Conservation (phyloP, 2,329 filamentous ascomycete genomes). For the Phoma sp. region DNA sequence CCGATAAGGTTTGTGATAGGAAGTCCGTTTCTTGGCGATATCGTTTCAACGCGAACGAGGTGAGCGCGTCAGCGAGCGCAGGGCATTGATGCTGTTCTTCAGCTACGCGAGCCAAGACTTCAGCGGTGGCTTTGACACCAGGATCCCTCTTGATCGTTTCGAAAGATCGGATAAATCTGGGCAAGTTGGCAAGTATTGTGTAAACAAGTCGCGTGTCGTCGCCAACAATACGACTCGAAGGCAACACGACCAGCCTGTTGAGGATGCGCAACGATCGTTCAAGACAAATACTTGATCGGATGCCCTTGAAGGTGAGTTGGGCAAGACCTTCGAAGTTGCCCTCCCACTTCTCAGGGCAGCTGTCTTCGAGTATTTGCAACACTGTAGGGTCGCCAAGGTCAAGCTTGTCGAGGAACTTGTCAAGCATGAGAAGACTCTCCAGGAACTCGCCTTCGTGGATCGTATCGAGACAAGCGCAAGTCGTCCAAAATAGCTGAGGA, state of each 20-base stretch:
- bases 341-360: slow-evolving; percentile 86
- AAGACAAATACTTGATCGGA: slow-evolving; percentile 84
- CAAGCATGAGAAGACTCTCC: slow-evolving; percentile 89
- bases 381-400: slow-evolving; percentile 76
- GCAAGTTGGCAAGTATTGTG: slow-evolving; percentile 88
- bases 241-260: slow-evolving; percentile 78
- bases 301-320: slow-evolving; percentile 84
- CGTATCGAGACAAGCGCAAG: slow-evolving; percentile 92
- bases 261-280: slow-evolving; percentile 78
- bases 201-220: slow-evolving; percentile 83
- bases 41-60: slow-evolving; percentile 70
- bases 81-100: slow-evolving; percentile 75
- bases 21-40: slow-evolving; percentile 78
- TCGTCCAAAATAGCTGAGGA: slow-evolving; percentile 97
- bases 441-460: slow-evolving; percentile 96
- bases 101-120: slow-evolving; percentile 73
- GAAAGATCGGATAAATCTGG: slow-evolving; percentile 80
- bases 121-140: slow-evolving; percentile 64
- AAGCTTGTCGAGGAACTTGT: slow-evolving; percentile 82
- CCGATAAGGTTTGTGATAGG: slow-evolving; percentile 72
- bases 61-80: slow-evolving; percentile 71
- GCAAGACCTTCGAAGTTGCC: slow-evolving; percentile 87
- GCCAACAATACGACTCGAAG: slow-evolving; percentile 80
- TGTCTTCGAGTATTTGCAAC: slow-evolving; percentile 74
- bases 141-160: slow-evolving; percentile 66